phyloP scores from a whole-genome alignment of 768 basidiomycete genomes.

The Paxillus rubicundulus region DNA sequence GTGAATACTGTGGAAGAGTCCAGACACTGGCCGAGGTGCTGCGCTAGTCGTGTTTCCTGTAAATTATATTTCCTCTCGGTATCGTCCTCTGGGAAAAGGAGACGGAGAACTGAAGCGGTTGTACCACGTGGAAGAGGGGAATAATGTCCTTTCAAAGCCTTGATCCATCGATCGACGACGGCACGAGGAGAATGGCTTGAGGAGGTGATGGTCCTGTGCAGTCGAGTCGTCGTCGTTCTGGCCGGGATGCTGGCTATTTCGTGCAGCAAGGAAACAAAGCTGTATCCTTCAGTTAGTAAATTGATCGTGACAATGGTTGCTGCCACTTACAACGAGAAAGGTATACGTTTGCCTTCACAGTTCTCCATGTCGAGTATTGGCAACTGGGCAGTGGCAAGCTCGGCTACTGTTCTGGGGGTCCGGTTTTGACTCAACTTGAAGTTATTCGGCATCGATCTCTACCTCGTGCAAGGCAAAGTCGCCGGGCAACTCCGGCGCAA shows the following conservation, averaged over 20 bases:
- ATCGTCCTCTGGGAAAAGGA: slow-evolving; percentile 88
- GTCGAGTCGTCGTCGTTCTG: slow-evolving; percentile 18
- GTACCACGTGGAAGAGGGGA: slow-evolving; percentile 51
- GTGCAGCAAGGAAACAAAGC: slow-evolving; percentile 50
- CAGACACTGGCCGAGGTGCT: slow-evolving; percentile 48
- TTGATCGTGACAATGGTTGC: background rate
- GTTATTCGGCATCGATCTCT: background rate
- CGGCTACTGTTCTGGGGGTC: no score
- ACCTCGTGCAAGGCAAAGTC: background rate
- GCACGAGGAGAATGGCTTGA: slow-evolving; percentile 35
- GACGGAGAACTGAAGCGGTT: slow-evolving; percentile 59
- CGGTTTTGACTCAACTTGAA: background rate
- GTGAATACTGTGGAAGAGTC: slow-evolving; percentile 35
- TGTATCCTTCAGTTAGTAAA: slow-evolving; percentile 19
- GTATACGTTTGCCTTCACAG: slow-evolving; percentile 23
- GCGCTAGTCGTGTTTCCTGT: slow-evolving; percentile 61
- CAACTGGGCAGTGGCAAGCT: no score
- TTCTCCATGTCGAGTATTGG: slow-evolving; percentile 13
- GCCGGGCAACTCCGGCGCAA: background rate
- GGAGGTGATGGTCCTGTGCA: slow-evolving; percentile 1
- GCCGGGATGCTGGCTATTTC: slow-evolving; percentile 38
- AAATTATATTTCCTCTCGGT: slow-evolving; percentile 65
- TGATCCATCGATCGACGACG: slow-evolving; percentile 46
- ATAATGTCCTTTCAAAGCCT: slow-evolving; percentile 39
- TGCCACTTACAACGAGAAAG: slow-evolving; percentile 45